Base-by-base conservation (phyloP, 306 rosid genomes). In the Citrullus amarus region DNA sequence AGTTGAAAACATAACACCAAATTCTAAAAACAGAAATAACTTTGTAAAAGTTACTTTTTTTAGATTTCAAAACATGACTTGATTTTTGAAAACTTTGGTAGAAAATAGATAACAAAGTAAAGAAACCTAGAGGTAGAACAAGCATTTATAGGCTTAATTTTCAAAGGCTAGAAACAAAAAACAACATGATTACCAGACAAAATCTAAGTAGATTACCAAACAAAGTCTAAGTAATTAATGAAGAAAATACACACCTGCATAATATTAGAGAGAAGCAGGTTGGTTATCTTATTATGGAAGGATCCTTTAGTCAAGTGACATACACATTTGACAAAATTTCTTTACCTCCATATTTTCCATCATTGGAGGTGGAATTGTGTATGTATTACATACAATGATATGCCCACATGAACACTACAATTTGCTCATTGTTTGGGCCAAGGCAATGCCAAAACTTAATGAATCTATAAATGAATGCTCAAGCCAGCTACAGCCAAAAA, bases 351-450 rank as follows among this genome's bases (percentile, higher is more conserved):
- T 11, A 48, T 48, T 48, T 17, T 65, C 4, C 3, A 68, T 32
- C 2, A 43, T 3, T 20, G 54, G 18, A 65, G 25, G 72, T 65
- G 46, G 5, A 4, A 14, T 50, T 50, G 71, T 46, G 13, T 38
- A 20, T n/a, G 56, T 69, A 44, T 69, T 66, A 66, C 73, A 39
- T 66, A 20, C 57, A 70, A 70, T 70, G 38, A 69, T 61, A 62
- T 39, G 51, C 9, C 74, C 74, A 67, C 74, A 67, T 67, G 30
- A 38, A 66, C 10, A 43, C 55, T 69, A 69, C 36, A 69, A 53
- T 16, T 53, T 15, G 20, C 20, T 53, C 57, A 53, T 9, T 53
- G 20, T 5, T 51, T 68, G 57, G 57, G 57, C 74, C 71, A 65
- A 67, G 12, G 39, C 36, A 14, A 48, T 48, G 77, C 25, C 18